These are phyloP conservation scores for Suillus hirtellus DNA, from an alignment of 768 basidiomycete genomes.

Conservation along the genomic window DNA sequence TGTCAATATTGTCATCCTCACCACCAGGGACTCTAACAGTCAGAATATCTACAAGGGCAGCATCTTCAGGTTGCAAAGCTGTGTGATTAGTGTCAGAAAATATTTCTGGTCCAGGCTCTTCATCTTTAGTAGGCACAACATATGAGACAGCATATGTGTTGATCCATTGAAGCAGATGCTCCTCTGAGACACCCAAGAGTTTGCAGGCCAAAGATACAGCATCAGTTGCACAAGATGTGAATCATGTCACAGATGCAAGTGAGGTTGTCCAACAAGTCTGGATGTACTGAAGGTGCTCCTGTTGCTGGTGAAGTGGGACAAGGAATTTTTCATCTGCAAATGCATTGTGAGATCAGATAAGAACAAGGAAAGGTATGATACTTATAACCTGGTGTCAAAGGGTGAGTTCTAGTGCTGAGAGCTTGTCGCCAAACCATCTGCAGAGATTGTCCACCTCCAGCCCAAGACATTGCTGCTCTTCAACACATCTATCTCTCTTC, in stretches of 20 bases:
- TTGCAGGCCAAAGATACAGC: background rate
- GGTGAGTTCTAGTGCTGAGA: slow-evolving; percentile 2
- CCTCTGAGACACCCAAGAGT: slow-evolving; percentile 4
- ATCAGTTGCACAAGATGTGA: background rate
- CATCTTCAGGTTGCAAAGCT: background rate
- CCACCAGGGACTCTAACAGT: background rate
- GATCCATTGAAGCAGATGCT: background rate
- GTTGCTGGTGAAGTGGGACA: slow-evolving; percentile 5
- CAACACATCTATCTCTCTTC: slow-evolving; percentile 9
- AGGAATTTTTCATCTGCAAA: slow-evolving; percentile 5
- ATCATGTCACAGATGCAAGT: background rate
- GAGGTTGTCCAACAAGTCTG: slow-evolving; percentile 21
- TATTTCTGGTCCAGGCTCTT: background rate
- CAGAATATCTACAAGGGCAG: background rate
- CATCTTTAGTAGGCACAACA: background rate
- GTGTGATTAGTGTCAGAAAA: background rate
- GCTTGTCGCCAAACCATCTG: background rate
- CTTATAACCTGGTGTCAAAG: slow-evolving; percentile 10
- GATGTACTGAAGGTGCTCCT: slow-evolving; percentile 15
- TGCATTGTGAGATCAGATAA: background rate
- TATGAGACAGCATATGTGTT: background rate
- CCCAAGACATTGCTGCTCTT: background rate
- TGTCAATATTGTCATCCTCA: background rate
- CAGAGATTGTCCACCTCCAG: background rate
- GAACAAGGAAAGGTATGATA: background rate